Percentiles rank a stretch among this genome's conserved stretches.
phyloP scores from a whole-genome alignment of 345 rosid genomes.

The Gossypioides kirkii region DNA sequence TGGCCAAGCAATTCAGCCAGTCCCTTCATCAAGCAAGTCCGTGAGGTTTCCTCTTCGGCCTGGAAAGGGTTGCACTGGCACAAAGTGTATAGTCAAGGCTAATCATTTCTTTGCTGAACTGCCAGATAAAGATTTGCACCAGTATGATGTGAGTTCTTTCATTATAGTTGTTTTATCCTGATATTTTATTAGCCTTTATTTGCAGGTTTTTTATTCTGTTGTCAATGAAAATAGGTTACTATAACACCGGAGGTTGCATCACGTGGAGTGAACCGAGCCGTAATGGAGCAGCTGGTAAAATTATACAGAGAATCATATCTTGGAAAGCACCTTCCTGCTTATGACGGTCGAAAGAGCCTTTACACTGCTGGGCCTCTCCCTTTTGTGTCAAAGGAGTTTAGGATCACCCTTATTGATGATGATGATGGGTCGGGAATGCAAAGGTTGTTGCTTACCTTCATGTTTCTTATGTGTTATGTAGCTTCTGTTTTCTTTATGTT shows the following conservation, averaged over 20 bases:
- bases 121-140: slow-evolving; percentile 93
- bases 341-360: slow-evolving; percentile 89
- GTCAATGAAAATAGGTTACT: slow-evolving; percentile 44
- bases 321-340: slow-evolving; percentile 88
- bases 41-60: slow-evolving; percentile 80
- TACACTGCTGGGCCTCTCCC: slow-evolving; percentile 95
- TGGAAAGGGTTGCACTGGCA: slow-evolving; percentile 62
- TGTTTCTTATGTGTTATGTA: neutral
- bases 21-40: slow-evolving; percentile 71
- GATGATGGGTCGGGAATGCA: slow-evolving; percentile 76
- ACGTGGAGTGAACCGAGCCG: slow-evolving; percentile 81
- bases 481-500: neutral
- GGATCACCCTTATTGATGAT: slow-evolving; percentile 62
- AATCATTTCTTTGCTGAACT: slow-evolving; percentile 89
- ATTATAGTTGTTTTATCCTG: neutral
- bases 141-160: slow-evolving; percentile 65
- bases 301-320: slow-evolving; percentile 69
- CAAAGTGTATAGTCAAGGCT: slow-evolving; percentile 80
- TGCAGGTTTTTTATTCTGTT: neutral
- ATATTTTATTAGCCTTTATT: neutral
- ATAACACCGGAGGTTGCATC: slow-evolving; percentile 77
- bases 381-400: slow-evolving; percentile 67
- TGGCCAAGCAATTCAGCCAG: slow-evolving; percentile 55
- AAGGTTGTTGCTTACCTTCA: slow-evolving; percentile 36
- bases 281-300: slow-evolving; percentile 61